Evolutionary conservation across 371 early-diverging fungal genomes (phyloP).

Genomic region (Apophysomyces trapeziformis): DNA sequence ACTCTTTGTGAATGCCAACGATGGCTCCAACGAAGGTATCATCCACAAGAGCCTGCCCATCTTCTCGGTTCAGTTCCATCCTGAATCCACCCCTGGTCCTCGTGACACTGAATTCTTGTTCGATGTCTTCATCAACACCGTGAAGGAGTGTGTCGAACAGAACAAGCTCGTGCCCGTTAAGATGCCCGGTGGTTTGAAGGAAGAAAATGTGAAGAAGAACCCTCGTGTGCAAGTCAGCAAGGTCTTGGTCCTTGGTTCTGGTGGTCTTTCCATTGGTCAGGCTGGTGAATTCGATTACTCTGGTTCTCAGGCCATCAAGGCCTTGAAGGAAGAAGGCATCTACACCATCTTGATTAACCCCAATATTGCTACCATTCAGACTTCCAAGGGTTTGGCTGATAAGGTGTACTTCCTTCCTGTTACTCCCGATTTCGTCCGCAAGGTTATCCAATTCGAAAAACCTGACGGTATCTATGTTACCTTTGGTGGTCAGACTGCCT

Average conservation of each 20-base stretch:
- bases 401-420: constrained; percentile 96
- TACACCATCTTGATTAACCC: constrained; percentile 94
- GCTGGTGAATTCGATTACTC: constrained; percentile 99
- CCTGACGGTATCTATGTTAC: constrained; percentile 96
- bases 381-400: constrained; percentile 92
- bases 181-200: constrained; percentile 70
- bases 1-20: constrained; percentile 97
- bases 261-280: constrained; percentile 96
- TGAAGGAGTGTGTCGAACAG: constrained; percentile 72
- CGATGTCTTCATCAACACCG: constrained; percentile 85
- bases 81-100: constrained; percentile 97
- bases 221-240: constrained; percentile 68
- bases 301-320: constrained; percentile 96
- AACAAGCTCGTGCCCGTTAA: constrained; percentile 76
- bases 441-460: constrained; percentile 90
- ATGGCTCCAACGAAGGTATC: constrained; percentile 97
- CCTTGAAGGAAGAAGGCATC: constrained; percentile 92
- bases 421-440: constrained; percentile 90
- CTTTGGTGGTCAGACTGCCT: constrained; percentile 96
- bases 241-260: constrained; percentile 95
- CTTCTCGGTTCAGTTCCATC: constrained; percentile 98
- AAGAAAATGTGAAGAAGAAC: constrained; percentile 56
- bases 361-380: constrained; percentile 98
- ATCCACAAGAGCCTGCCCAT: constrained; percentile 86
- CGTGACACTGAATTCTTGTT: constrained; percentile 96